Percentiles rank a stretch among this genome's conserved stretches.
Conservation (phyloP, 805 yeast species). For the Candida loeiensis region DNA sequence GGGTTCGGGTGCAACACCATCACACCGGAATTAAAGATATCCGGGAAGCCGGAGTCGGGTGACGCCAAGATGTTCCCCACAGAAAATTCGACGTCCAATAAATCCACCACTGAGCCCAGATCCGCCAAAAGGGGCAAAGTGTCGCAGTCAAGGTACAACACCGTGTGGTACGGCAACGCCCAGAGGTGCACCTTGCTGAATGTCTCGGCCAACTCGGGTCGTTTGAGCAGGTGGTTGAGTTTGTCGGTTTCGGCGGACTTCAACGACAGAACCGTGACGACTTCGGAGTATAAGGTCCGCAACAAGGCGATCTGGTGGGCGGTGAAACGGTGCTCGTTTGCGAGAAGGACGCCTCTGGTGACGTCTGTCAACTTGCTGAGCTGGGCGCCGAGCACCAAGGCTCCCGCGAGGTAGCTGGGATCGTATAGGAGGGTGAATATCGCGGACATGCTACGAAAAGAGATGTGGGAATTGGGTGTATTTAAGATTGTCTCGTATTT, state of each 20-base stretch:
- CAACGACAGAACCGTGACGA: conserved; percentile 26
- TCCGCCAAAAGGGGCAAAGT: conserved; percentile 40
- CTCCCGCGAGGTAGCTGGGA: conserved; percentile 54
- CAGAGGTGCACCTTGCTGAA: conserved; percentile 57
- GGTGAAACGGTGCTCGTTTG: conserved; percentile 22
- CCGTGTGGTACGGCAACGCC: conserved; percentile 44
- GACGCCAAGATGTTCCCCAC: conserved; percentile 45
- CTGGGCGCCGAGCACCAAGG: conserved; percentile 45
- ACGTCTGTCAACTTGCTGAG: conserved; percentile 14
- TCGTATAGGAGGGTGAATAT: conserved; percentile 48
- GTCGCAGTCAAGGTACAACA: conserved; percentile 66
- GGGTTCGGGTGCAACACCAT: conserved; percentile 55
- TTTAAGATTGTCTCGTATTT: too few relatives aligned
- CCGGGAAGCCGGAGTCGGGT: conserved; percentile 92
- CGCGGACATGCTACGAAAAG: conserved; percentile 22
- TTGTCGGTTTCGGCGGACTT: conserved; percentile 24
- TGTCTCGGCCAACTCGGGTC: conserved; percentile 53
- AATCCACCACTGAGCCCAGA: conserved; percentile 22
- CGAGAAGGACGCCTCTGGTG: conserved; percentile 31
- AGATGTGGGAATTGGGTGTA: too few relatives aligned
- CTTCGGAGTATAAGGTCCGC: conserved; percentile 24
- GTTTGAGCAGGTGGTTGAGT: conserved; percentile 33
- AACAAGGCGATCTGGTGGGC: conserved; percentile 26
- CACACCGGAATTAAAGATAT: conserved; percentile 80
- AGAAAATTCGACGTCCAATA: conserved; percentile 24